Evolutionary conservation across 2,329 filamentous ascomycete species (phyloP).

Genomic region (Neonectria hederae): DNA sequence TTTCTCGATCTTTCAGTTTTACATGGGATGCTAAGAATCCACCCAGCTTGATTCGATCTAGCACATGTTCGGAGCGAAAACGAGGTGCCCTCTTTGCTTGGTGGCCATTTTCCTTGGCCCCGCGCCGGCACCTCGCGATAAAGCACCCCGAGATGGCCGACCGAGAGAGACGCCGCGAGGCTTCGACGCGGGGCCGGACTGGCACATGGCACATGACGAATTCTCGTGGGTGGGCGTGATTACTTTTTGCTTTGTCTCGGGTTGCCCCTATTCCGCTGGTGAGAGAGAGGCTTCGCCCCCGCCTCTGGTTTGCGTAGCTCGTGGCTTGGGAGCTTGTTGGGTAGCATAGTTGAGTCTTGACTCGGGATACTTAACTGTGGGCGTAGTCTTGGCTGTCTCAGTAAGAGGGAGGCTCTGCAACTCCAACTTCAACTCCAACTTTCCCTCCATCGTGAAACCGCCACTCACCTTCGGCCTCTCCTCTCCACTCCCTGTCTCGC

Average conservation of each 20-base stretch:
- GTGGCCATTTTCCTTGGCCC: conserved; percentile 9
- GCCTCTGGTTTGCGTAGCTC: neutral
- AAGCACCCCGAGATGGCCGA: conserved; percentile 35
- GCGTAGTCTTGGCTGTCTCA: neutral
- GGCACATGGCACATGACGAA: neutral
- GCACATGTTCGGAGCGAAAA: neutral
- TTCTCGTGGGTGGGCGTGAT: neutral
- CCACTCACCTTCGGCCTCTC: neutral
- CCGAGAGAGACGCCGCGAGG: neutral
- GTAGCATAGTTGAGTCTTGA: neutral
- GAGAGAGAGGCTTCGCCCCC: neutral
- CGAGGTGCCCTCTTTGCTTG: neutral
- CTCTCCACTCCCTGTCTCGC: neutral
- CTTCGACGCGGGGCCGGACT: neutral
- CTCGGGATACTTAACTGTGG: neutral
- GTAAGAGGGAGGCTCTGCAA: neutral
- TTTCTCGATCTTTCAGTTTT: neutral
- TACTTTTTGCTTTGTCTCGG: neutral
- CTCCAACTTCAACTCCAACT: neutral
- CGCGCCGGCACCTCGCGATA: conserved; percentile 39
- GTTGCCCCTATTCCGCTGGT: neutral
- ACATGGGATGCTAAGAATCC: neutral
- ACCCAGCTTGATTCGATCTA: neutral
- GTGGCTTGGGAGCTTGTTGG: neutral
- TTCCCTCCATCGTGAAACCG: neutral